Evolutionary conservation across 441 rosid species (phyloP).

Genomic region (Pelargonium citronellum): DNA sequence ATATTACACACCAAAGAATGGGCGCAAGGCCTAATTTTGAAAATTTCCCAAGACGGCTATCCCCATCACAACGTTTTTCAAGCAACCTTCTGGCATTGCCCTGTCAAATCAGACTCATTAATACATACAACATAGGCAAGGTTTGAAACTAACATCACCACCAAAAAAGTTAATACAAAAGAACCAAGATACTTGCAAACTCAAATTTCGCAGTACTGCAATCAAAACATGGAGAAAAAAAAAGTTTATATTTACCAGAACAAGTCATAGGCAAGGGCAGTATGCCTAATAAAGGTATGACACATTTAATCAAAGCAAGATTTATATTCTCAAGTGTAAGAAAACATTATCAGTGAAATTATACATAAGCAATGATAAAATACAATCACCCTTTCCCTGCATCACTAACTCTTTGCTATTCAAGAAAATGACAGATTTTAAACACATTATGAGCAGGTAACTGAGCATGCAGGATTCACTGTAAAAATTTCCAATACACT

Average conservation of each 20-base stretch:
- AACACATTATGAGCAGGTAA: neutral
- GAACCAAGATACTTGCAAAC: neutral
- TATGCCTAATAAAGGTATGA: neutral
- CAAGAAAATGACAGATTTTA: neutral
- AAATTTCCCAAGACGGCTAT: slow-evolving; percentile 56
- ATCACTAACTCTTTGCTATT: neutral
- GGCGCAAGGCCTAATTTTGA: slow-evolving; percentile 89
- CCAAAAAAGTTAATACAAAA: neutral
- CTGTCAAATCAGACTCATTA: slow-evolving; percentile 35
- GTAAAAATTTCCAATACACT: too few species aligned
- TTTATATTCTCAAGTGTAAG: neutral
- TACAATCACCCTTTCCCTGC: neutral
- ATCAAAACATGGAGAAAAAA: neutral
- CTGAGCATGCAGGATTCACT: neutral
- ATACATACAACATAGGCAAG: neutral
- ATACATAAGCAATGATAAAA: neutral
- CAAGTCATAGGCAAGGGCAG: neutral
- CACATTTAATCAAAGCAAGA: neutral
- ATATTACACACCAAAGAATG: slow-evolving; percentile 58
- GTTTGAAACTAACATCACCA: neutral
- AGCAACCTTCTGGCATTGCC: slow-evolving; percentile 81
- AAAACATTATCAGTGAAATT: neutral
- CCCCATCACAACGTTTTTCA: slow-evolving; percentile 68
- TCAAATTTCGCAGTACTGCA: neutral
- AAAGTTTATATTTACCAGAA: neutral